A percentile compares a stretch with the other conserved stretches of the same genome.
phyloP scores from a whole-genome alignment of 164 flowering plant species.

The Macadamia tetraphylla region DNA sequence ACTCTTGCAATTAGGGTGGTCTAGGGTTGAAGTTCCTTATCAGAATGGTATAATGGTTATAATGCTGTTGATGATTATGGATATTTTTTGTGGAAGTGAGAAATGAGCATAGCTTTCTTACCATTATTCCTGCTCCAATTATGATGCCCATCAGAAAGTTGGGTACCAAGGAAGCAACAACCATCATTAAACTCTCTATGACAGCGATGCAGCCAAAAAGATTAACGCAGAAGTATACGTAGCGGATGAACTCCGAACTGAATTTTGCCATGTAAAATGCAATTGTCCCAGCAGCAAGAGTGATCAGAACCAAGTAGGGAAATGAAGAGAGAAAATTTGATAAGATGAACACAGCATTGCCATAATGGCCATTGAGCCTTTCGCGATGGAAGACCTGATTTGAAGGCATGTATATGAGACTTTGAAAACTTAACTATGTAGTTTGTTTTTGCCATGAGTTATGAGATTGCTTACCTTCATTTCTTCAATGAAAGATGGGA shows the following conservation, averaged over 20 bases:
- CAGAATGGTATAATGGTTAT: too few relatives aligned
- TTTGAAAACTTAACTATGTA: too few relatives aligned
- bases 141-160: slow-evolving; percentile 61
- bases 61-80: too few relatives aligned
- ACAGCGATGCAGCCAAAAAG: slow-evolving; percentile 41
- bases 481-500: slow-evolving; percentile 69
- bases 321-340: slow-evolving; percentile 52
- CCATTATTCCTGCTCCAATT: slow-evolving; percentile 34
- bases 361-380: slow-evolving; percentile 57
- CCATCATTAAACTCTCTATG: slow-evolving; percentile 67
- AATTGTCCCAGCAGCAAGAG: slow-evolving; percentile 31
- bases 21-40: too few relatives aligned
- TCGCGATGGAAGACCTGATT: slow-evolving; percentile 48
- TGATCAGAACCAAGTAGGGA: slow-evolving; percentile 44
- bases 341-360: slow-evolving; percentile 34
- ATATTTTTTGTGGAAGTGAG: too few relatives aligned
- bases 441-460: too few relatives aligned
- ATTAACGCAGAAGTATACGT: slow-evolving; percentile 31
- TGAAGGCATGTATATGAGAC: neutral
- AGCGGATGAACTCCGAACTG: slow-evolving; percentile 30
- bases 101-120: slow-evolving; percentile 13
- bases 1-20: too few relatives aligned
- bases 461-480: slow-evolving; percentile 39
- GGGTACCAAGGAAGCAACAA: slow-evolving; percentile 64
- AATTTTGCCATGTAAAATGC: slow-evolving; percentile 55